phyloP scores from a whole-genome alignment of 768 basidiomycete genomes.

The Boletus rubroflammeus region DNA sequence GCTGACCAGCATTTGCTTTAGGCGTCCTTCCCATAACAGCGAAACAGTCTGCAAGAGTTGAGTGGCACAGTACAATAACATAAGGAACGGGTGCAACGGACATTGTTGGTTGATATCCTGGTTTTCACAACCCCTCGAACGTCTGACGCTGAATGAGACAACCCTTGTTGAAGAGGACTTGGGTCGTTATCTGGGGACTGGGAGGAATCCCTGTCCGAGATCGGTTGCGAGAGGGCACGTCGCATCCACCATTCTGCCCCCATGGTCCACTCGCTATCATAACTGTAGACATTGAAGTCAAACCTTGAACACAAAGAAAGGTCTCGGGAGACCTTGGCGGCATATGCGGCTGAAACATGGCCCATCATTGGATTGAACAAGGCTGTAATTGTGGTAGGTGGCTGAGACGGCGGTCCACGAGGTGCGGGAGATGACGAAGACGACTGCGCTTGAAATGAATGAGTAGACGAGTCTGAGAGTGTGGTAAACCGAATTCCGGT shows the following conservation, averaged over 20 bases:
- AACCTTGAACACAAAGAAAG: slow-evolving; percentile 86
- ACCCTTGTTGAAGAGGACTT: slow-evolving; percentile 9
- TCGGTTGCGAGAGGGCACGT: slow-evolving; percentile 38
- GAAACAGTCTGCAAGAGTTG: slow-evolving; percentile 65
- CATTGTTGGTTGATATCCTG: slow-evolving; percentile 84
- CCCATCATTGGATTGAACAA: slow-evolving; percentile 96
- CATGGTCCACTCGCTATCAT: slow-evolving; percentile 94
- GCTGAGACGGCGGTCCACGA: slow-evolving; percentile 49
- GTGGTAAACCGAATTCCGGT: slow-evolving; percentile 95
- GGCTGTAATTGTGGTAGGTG: slow-evolving; percentile 92
- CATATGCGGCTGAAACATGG: slow-evolving; percentile 87
- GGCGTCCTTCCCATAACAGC: slow-evolving; percentile 89
- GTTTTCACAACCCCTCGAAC: slow-evolving; percentile 86
- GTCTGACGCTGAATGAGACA: slow-evolving; percentile 26
- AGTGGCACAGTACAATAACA: background rate
- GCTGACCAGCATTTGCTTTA: slow-evolving; percentile 86
- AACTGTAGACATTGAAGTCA: slow-evolving; percentile 96
- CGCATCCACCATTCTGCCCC: slow-evolving; percentile 97
- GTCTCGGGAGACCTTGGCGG: slow-evolving; percentile 81
- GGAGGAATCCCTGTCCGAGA: slow-evolving; percentile 10
- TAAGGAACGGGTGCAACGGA: slow-evolving; percentile 35
- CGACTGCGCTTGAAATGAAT: slow-evolving; percentile 54
- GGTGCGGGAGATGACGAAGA: slow-evolving; percentile 34
- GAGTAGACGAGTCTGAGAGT: slow-evolving; percentile 71
- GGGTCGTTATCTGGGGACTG: background rate